Percentiles rank a stretch among this genome's conserved stretches.
Evolutionary conservation across 2,329 filamentous ascomycete species (phyloP).

Genomic region (Didymella segeticola): DNA sequence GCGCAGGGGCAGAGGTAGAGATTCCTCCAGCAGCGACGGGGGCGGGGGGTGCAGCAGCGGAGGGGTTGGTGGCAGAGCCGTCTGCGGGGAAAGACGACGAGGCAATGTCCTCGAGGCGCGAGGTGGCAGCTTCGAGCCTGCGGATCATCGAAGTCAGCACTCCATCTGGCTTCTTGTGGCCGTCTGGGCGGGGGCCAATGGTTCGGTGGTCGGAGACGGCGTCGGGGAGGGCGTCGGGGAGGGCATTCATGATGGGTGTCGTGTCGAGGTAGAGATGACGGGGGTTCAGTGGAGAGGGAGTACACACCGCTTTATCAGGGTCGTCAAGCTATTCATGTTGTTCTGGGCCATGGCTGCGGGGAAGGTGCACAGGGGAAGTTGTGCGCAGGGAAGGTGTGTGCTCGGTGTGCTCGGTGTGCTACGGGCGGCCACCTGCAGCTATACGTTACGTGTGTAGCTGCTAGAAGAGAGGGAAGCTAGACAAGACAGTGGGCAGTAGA

Average conservation of each 20-base stretch:
- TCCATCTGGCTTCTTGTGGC: conserved; percentile 40
- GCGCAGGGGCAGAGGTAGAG: conserved; percentile 42
- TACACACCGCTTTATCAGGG: conserved; percentile 93
- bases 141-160: conserved; percentile 57
- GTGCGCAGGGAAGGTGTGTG: conserved; percentile 34
- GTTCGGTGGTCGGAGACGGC: conserved; percentile 13
- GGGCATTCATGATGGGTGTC: conserved; percentile 18
- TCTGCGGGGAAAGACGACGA: conserved; percentile 70
- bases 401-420: conserved; percentile 33
- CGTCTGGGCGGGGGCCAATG: conserved; percentile 24
- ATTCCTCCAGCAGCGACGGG: conserved; percentile 35
- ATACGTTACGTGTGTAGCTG: background rate
- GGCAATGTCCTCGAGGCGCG: conserved; percentile 94
- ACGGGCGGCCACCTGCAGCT: conserved; percentile 37
- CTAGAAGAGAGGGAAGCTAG: background rate
- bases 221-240: too few species aligned
- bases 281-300: conserved; percentile 11
- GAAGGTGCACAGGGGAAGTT: too few species aligned
- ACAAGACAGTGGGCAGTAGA: too few species aligned
- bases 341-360: conserved; percentile 68
- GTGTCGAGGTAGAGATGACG: background rate
- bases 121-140: conserved; percentile 96
- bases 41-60: conserved; percentile 39
- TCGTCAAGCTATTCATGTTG: conserved; percentile 96
- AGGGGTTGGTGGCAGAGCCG: conserved; percentile 28